A percentile compares a stretch with the other conserved stretches of the same genome.
Evolutionary conservation across 129 eudicot species (phyloP).

Genomic region (Escallonia herrerae): DNA sequence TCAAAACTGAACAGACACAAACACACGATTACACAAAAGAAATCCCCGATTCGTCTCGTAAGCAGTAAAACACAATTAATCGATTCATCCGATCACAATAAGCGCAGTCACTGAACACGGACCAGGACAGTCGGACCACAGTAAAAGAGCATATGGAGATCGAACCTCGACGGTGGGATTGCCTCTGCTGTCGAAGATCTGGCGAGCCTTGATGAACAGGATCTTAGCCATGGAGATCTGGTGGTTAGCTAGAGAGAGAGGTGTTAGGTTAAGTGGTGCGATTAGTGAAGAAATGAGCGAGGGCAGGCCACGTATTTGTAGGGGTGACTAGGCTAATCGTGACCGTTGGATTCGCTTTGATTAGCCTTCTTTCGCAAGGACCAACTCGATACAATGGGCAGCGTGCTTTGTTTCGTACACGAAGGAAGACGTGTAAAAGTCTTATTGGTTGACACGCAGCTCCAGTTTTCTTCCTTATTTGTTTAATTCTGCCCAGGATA

Average conservation of each 20-base stretch:
- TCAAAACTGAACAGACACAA: not conserved
- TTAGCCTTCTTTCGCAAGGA: too few species aligned
- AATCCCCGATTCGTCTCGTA: too few species aligned
- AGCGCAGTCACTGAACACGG: too few species aligned
- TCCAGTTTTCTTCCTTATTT: too few species aligned
- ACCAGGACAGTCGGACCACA: too few species aligned
- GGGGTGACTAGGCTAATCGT: constrained; percentile 31
- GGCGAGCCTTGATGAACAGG: constrained; percentile 66
- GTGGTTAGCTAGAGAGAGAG: constrained; percentile 1
- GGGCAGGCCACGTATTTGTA: constrained; percentile 22
- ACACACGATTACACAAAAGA: too few species aligned
- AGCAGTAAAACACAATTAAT: not conserved
- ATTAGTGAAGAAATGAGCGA: constrained; percentile 1
- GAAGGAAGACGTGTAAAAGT: too few species aligned
- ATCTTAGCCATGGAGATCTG: constrained; percentile 67
- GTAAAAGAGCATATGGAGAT: not conserved
- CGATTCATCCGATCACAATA: not conserved
- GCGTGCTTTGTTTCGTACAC: too few species aligned
- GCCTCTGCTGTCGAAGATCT: constrained; percentile 99
- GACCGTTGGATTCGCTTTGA: constrained; percentile 17
- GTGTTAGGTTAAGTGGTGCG: constrained; percentile 5
- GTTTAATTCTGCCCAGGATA: too few species aligned
- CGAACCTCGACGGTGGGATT: constrained; percentile 97
- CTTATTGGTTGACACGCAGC: too few species aligned
- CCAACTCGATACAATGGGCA: too few species aligned